phyloP scores from a whole-genome alignment of 1,284 basidiomycete genomes.

The Naganishia liquefaciens region DNA sequence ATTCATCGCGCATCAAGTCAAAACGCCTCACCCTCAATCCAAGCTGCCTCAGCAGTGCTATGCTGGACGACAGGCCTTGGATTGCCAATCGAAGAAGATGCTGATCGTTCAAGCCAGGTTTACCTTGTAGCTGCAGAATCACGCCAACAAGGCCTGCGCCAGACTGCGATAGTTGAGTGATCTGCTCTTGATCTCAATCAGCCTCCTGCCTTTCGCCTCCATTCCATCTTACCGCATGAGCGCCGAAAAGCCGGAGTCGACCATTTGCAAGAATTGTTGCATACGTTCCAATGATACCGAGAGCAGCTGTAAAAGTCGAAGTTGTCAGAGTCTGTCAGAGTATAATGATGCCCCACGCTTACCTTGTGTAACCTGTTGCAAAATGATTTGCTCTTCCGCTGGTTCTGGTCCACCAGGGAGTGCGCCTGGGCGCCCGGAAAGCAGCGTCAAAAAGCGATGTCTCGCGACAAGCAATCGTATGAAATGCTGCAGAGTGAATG shows the following conservation, averaged over 20 bases:
- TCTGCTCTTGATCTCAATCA: conserved; percentile 28
- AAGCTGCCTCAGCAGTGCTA: conserved; percentile 40
- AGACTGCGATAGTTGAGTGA: conserved; percentile 43
- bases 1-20: background rate
- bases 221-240: conserved; percentile 39
- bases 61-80: conserved; percentile 40
- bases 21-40: conserved; percentile 32
- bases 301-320: conserved; percentile 32
- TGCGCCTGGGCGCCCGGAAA: conserved; percentile 30
- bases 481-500: conserved; percentile 42
- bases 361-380: conserved; percentile 42
- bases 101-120: conserved; percentile 15
- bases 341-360: background rate
- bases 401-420: conserved; percentile 8
- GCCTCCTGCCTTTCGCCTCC: background rate
- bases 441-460: conserved; percentile 39
- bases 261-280: conserved; percentile 41
- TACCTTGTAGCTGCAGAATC: conserved; percentile 38
- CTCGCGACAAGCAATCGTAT: conserved; percentile 41
- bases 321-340: background rate
- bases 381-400: conserved; percentile 23
- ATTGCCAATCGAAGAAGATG: conserved; percentile 38
- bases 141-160: conserved; percentile 44
- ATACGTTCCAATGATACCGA: conserved; percentile 45
- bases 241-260: conserved; percentile 43